Percentiles rank a stretch among this genome's conserved stretches.
Evolutionary conservation across 257 asterid species (phyloP).

Genomic region (Solanum rostratum): DNA sequence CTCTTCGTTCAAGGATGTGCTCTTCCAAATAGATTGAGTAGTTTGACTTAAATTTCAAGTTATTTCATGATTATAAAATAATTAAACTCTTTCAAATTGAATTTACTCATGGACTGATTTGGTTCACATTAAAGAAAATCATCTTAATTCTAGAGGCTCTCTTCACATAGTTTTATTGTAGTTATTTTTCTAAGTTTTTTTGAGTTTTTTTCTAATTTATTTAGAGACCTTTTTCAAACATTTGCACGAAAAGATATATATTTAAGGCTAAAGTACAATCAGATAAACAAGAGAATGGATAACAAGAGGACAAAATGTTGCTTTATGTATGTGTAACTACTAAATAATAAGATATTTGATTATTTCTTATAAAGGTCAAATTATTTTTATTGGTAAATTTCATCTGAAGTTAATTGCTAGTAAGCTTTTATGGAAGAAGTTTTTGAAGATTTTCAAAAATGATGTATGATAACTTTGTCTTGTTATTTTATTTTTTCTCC

Average conservation of each 20-base stretch:
- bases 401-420: background rate
- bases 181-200: too few relatives aligned
- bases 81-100: background rate
- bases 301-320: constrained; percentile 2
- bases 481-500: too few relatives aligned
- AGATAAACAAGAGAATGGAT: background rate
- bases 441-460: too few relatives aligned
- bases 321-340: background rate
- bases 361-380: too few relatives aligned
- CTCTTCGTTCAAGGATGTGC: too few relatives aligned
- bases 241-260: background rate
- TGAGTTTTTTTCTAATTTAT: background rate
- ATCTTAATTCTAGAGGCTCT: background rate
- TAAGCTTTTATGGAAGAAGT: too few relatives aligned
- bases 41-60: background rate
- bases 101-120: background rate
- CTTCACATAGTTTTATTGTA: background rate
- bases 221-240: background rate
- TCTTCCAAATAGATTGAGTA: background rate
- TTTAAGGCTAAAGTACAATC: background rate
- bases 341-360: too few relatives aligned
- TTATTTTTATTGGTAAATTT: background rate
- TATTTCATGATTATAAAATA: background rate
- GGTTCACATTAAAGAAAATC: background rate
- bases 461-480: too few relatives aligned